Percentiles rank a stretch among this genome's conserved stretches.
Conservation (phyloP, 805 yeast species). For the Ogataea paradorogensis region DNA sequence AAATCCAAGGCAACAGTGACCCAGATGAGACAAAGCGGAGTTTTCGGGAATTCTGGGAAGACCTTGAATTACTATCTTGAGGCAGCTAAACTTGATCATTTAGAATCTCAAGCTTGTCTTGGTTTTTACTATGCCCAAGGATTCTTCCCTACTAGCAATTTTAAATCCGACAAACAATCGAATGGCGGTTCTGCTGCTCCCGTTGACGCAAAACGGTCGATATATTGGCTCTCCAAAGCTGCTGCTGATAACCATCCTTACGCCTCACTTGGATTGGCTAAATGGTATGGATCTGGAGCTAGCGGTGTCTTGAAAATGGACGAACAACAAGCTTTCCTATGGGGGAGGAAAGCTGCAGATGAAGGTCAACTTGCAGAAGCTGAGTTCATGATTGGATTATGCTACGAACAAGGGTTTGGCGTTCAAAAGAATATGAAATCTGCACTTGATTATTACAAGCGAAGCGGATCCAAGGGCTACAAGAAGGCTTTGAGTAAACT, state of each 20-base stretch:
- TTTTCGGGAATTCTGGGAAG: conserved; percentile 35
- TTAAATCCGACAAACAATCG: conserved; percentile 33
- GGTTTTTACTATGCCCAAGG: conserved; percentile 78
- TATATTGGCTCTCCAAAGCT: conserved; percentile 73
- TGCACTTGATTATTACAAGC: conserved; percentile 50
- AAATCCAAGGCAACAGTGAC: conserved; percentile 34
- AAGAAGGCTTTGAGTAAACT: conserved; percentile 48
- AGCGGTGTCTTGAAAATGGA: conserved; percentile 49
- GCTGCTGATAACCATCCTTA: conserved; percentile 63
- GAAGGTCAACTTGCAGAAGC: conserved; percentile 55
- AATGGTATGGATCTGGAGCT: conserved; percentile 76
- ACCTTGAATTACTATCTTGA: conserved; percentile 53
- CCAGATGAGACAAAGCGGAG: conserved; percentile 32
- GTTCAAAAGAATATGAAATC: conserved; percentile 39
- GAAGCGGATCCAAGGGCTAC: conserved; percentile 64
- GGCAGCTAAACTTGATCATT: conserved; percentile 58
- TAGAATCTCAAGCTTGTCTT: conserved; percentile 66
- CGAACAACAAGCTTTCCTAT: conserved; percentile 62
- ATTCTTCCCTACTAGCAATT: conserved; percentile 32
- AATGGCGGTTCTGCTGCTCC: conserved; percentile 26
- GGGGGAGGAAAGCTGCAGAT: conserved; percentile 64
- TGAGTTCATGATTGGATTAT: conserved; percentile 67
- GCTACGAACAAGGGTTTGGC: conserved; percentile 64
- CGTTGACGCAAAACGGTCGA: conserved; percentile 54
- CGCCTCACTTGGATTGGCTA: conserved; percentile 69